A percentile compares a stretch with the other conserved stretches of the same genome.
Evolutionary conservation across 345 rosid species (phyloP).

Genomic region (Brassica napus): DNA sequence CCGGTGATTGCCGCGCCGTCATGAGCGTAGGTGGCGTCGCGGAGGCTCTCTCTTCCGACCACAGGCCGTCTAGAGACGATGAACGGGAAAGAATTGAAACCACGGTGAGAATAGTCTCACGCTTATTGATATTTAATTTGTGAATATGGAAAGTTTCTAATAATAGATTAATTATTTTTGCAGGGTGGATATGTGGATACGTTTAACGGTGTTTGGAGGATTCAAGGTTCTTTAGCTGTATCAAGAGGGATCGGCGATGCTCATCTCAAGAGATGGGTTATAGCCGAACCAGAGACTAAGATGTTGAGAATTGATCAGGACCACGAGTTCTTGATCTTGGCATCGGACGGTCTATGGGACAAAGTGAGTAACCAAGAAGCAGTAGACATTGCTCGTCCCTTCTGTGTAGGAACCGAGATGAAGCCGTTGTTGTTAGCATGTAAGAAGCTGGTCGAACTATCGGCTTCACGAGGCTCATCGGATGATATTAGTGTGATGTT

Average conservation of each 20-base stretch:
- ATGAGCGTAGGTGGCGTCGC: conserved; percentile 73
- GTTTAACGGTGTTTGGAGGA: conserved; percentile 71
- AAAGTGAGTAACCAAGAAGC: conserved; percentile 89
- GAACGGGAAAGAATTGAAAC: conserved; percentile 69
- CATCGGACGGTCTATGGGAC: conserved; percentile 92
- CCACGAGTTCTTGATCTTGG: conserved; percentile 82
- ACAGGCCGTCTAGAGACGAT: conserved; percentile 80
- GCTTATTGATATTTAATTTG: neutral
- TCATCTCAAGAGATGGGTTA: conserved; percentile 75
- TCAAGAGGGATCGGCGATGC: conserved; percentile 87
- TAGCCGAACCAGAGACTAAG: conserved; percentile 75
- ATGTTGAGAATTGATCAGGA: conserved; percentile 45
- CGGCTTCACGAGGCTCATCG: conserved; percentile 64
- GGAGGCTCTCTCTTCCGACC: conserved; percentile 84
- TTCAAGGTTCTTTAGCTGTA: conserved; percentile 81
- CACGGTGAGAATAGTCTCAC: conserved; percentile 46
- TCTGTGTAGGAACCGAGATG: conserved; percentile 45
- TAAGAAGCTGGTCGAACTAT: conserved; percentile 64
- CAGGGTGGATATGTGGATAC: conserved; percentile 89
- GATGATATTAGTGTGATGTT: conserved; percentile 81
- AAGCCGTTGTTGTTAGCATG: conserved; percentile 58
- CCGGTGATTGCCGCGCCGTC: conserved; percentile 94
- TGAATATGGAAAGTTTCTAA: neutral
- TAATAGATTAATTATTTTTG: neutral
- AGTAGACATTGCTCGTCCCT: conserved; percentile 63